phyloP scores from a whole-genome alignment of 1,284 basidiomycete genomes.

The Pyrrhoderma noxium region DNA sequence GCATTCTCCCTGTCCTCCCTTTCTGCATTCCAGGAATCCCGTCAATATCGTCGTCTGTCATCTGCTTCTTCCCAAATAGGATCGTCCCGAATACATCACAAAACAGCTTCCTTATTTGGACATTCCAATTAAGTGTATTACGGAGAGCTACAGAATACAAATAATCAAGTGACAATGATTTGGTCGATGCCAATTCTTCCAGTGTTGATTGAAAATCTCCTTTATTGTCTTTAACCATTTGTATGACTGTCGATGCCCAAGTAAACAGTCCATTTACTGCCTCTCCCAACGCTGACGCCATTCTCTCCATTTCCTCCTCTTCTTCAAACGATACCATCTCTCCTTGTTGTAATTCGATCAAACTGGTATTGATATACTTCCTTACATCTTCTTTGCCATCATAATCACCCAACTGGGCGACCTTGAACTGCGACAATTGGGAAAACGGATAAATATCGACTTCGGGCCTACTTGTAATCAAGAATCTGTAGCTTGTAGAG shows the following conservation, averaged over 20 bases:
- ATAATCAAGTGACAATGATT: not conserved
- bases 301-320: not conserved
- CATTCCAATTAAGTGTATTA: not conserved
- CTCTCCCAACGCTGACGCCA: constrained; percentile 21
- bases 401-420: too few species aligned
- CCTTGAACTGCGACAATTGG: too few species aligned
- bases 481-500: not conserved
- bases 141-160: not conserved
- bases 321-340: not conserved
- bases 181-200: not conserved
- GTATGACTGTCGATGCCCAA: constrained; percentile 26
- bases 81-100: not conserved
- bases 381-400: too few species aligned
- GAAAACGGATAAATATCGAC: not conserved
- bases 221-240: not conserved
- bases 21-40: not conserved
- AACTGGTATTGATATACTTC: too few species aligned
- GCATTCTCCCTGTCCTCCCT: not conserved
- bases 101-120: not conserved
- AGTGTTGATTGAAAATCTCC: not conserved
- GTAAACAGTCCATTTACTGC: constrained; percentile 26
- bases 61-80: not conserved
- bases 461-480: not conserved
- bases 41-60: not conserved
- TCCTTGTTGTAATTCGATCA: too few species aligned